These are phyloP conservation scores for Leccinum subrobustum DNA, from an alignment of 1,284 basidiomycete genomes.

Conservation along the genomic window DNA sequence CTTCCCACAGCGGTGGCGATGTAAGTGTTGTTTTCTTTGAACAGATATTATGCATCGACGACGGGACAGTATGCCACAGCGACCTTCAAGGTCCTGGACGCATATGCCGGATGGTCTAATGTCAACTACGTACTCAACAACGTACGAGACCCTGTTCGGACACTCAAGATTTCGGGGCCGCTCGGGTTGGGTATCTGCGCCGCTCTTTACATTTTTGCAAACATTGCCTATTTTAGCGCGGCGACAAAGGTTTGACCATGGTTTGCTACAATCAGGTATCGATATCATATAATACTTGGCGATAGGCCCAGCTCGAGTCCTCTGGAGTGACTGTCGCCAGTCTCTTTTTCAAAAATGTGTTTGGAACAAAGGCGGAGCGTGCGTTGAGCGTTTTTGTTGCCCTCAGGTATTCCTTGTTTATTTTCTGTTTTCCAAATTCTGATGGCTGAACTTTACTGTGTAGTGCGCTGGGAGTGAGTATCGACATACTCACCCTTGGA, in stretches of 20 bases:
- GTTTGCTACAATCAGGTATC: neutral
- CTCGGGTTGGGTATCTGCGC: conserved; percentile 49
- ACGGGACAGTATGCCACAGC: conserved; percentile 52
- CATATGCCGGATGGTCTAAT: conserved; percentile 56
- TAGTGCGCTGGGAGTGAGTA: conserved; percentile 32
- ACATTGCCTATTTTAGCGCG: conserved; percentile 52
- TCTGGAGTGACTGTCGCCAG: conserved; percentile 51
- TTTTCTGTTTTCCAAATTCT: neutral
- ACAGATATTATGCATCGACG: neutral
- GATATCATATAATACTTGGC: neutral
- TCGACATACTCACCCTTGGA: neutral
- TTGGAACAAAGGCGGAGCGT: conserved; percentile 44
- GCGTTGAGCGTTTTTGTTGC: conserved; percentile 54
- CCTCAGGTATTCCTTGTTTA: conserved; percentile 37
- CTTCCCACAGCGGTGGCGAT: conserved; percentile 45
- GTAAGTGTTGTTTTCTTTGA: conserved; percentile 22
- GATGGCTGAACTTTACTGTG: neutral
- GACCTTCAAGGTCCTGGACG: conserved; percentile 54
- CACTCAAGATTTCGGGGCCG: conserved; percentile 53
- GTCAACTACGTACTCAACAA: conserved; percentile 57
- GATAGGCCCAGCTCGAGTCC: conserved; percentile 41
- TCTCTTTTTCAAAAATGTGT: conserved; percentile 54
- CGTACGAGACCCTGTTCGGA: conserved; percentile 49
- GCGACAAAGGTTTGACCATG: conserved; percentile 18
- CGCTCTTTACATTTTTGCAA: conserved; percentile 49